phyloP scores from a whole-genome alignment of 192 early-diverging fungal genomes.

The Blastocladiella britannica region DNA sequence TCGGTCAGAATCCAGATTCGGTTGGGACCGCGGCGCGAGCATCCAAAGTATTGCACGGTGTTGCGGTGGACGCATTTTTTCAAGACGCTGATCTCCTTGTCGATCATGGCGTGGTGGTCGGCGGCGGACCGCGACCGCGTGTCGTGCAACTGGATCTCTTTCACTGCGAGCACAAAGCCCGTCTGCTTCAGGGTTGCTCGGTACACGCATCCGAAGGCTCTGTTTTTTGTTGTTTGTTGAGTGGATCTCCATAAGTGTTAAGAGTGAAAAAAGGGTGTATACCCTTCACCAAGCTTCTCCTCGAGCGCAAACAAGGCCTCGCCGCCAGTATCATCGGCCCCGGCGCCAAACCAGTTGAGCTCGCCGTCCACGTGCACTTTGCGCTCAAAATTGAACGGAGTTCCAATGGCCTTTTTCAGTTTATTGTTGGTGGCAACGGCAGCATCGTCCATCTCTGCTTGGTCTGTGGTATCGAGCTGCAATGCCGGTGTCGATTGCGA shows the following conservation, averaged over 20 bases:
- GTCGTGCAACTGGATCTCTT: constrained; percentile 13
- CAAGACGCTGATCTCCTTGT: constrained; percentile 23
- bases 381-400: constrained; percentile 11
- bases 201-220: constrained; percentile 19
- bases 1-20: constrained; percentile 18
- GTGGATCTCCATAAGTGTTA: no score
- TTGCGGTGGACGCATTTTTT: constrained; percentile 17
- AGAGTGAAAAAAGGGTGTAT: no score
- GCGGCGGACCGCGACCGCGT: constrained; percentile 4
- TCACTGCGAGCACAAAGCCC: constrained; percentile 20
- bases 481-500: no score
- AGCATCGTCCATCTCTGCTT: no score
- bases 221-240: neutral
- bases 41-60: constrained; percentile 24
- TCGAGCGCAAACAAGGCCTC: constrained; percentile 13
- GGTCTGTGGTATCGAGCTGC: no score
- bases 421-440: no score
- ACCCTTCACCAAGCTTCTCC: constrained; percentile 26
- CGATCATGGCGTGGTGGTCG: constrained; percentile 5
- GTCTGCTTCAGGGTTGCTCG: constrained; percentile 16
- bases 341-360: constrained; percentile 14
- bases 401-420: neutral
- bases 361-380: constrained; percentile 11
- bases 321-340: no score
- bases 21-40: neutral